phyloP scores from a whole-genome alignment of 306 rosid genomes.

The Quercus agrifolia region DNA sequence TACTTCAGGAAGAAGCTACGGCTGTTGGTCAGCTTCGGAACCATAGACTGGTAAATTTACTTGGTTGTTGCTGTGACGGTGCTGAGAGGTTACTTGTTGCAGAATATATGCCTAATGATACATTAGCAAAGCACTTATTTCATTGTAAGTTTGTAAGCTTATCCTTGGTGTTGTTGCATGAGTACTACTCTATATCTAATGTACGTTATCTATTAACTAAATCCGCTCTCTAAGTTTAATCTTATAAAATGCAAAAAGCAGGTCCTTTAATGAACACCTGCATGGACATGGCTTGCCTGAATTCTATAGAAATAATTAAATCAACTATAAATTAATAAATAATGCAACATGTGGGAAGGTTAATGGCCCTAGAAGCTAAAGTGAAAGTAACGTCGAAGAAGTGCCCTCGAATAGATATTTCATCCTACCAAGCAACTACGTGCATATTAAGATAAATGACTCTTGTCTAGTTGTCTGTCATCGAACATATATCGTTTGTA shows the following conservation, averaged over 20 bases:
- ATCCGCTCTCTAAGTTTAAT: not conserved
- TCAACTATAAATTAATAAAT: no score
- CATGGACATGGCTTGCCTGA: no score
- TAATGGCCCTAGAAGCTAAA: no score
- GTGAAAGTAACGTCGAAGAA: no score
- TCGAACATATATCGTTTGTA: not conserved
- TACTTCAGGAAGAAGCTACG: constrained; percentile 81
- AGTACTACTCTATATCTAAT: constrained; percentile 7
- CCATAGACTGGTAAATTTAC: constrained; percentile 76
- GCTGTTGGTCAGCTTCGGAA: constrained; percentile 89
- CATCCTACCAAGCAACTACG: not conserved
- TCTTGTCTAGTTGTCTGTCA: not conserved
- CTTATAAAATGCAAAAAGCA: not conserved
- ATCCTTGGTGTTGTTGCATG: constrained; percentile 17
- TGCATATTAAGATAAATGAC: not conserved
- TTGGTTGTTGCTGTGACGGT: constrained; percentile 91
- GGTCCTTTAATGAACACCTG: no score
- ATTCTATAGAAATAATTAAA: no score
- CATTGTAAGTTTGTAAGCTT: constrained; percentile 64
- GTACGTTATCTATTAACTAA: not conserved
- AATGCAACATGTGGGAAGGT: no score
- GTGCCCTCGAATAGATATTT: not conserved
- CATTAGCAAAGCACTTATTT: constrained; percentile 92
- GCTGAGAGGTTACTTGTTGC: constrained; percentile 95
- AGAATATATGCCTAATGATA: constrained; percentile 88